Evolutionary conservation across 331 rosid genomes (phyloP), one percentile per base, ranked within the genome.

Genomic region (Phaseolus coccineus): DNA sequence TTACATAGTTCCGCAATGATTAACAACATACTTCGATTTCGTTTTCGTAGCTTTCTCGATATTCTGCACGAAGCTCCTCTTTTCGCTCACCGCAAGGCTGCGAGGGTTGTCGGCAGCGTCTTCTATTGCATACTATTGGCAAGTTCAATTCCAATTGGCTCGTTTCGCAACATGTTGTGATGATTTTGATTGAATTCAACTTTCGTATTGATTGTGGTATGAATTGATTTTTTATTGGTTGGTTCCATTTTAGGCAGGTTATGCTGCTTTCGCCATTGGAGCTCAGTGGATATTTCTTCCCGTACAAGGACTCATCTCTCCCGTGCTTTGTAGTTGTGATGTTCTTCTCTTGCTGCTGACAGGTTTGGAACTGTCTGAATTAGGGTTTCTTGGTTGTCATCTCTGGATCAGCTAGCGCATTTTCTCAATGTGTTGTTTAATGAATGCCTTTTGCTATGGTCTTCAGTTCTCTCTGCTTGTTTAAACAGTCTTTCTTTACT

Each of bases 51-150:
- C 84, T 96, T 96, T 85, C 88, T 96, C 15, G 98, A 96, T 77
- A 96, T 96, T 83, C 85, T 96, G 63, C 98, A 96, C 24, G 99
- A 96, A 81, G 96, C 99, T 81, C 98, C 99, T 12, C 77, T 93
- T 12, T 90, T 96, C 28, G 98, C 98, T 67, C 96, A 96, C 72
- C 91, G 99, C 67, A 90, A 93, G 72, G 84, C 99, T 7, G 87
- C 96, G 16, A 90, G 91, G 84, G 86, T 90, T 77, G 48, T 93
- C 75, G 99, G 96, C n/a, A 91, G 96, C 81, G 83, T 96, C 25
- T 77, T 96, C 79, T 96, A 91, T 85, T 96, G 96, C 78, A 52
- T 93, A 30, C 31, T 91, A 44, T 58, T 93, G 96, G 97, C 84
- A 88, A 89, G 97, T 85, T 28, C 24, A 61, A 71, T 19, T 55